Evolutionary conservation across 2,329 filamentous ascomycete genomes (phyloP).

Genomic region (Pseudogymnoascus sp.): DNA sequence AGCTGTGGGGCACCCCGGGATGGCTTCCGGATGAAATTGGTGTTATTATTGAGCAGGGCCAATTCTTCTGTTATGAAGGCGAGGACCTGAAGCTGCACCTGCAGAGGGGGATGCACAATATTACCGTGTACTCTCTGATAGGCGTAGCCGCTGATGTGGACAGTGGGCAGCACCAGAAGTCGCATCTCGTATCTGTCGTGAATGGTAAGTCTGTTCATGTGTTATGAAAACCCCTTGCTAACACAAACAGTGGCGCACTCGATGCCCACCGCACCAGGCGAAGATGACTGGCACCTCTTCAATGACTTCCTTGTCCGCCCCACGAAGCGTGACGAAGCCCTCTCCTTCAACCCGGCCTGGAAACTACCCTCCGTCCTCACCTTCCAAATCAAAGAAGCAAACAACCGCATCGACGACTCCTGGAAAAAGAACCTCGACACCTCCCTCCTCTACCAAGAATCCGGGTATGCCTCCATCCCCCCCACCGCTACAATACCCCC

Average conservation of each 20-base stretch:
- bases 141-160: constrained; percentile 88
- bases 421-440: constrained; percentile 86
- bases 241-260: constrained; percentile 53
- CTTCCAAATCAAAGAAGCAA: constrained; percentile 74
- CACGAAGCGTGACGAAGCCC: constrained; percentile 71
- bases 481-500: neutral
- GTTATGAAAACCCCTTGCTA: constrained; percentile 12
- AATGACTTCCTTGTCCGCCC: constrained; percentile 91
- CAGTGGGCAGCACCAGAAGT: constrained; percentile 72
- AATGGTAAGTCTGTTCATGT: constrained; percentile 52
- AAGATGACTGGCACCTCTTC: constrained; percentile 86
- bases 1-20: constrained; percentile 79
- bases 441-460: constrained; percentile 70
- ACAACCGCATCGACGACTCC: constrained; percentile 72
- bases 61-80: constrained; percentile 91
- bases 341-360: constrained; percentile 85
- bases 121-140: constrained; percentile 84
- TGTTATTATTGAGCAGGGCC: constrained; percentile 69
- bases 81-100: constrained; percentile 76
- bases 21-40: constrained; percentile 95
- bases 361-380: constrained; percentile 83
- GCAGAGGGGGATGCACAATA: constrained; percentile 68
- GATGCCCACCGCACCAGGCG: constrained; percentile 46
- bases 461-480: constrained; percentile 36
- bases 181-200: constrained; percentile 84